These are phyloP conservation scores for Thuja plicata DNA, from an alignment of 83 land plant genomes.

Conservation along the genomic window DNA sequence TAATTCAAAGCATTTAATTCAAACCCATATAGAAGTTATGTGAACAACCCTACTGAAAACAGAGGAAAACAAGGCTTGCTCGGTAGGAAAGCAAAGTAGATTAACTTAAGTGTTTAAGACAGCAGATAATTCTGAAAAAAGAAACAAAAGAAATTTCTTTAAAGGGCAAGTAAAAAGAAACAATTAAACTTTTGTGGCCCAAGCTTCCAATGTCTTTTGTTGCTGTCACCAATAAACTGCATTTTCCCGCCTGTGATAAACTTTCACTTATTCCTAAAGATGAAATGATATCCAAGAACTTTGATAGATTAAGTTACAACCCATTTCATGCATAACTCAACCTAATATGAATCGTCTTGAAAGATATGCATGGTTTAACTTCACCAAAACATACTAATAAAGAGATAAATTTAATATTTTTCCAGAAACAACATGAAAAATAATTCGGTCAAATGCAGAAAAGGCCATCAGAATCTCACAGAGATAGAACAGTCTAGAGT, in stretches of 20 bases:
- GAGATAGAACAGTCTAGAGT: neutral
- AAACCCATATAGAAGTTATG: neutral
- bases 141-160: neutral
- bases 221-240: neutral
- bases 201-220: neutral
- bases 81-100: neutral
- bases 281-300: neutral
- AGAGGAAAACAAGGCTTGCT: neutral
- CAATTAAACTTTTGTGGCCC: neutral
- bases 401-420: neutral
- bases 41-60: neutral
- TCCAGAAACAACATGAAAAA: neutral
- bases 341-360: neutral
- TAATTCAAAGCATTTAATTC: neutral
- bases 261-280: no score
- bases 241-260: neutral
- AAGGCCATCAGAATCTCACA: neutral
- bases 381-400: neutral
- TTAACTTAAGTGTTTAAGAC: neutral
- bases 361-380: neutral
- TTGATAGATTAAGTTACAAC: no score
- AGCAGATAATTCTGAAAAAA: neutral
- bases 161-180: neutral
- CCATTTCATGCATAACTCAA: no score
- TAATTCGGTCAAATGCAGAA: neutral